phyloP scores from a whole-genome alignment of 2,329 filamentous ascomycete species.

The Arthrobotrys sinensis region DNA sequence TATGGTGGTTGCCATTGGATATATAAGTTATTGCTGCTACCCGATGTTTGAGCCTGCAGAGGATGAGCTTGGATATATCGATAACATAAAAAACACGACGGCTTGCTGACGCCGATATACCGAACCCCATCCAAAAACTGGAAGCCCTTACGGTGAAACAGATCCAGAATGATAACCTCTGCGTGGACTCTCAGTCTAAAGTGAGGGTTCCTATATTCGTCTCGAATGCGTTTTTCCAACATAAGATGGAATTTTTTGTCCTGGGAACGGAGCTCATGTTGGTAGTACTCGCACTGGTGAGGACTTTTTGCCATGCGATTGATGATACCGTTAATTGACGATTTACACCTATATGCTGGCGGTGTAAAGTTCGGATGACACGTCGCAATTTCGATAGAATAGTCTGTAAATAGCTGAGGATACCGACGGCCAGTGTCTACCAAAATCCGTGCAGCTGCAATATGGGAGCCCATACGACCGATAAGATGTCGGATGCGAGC shows the following conservation, averaged over 20 bases:
- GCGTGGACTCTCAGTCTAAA: slow-evolving; percentile 31
- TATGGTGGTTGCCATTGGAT: slow-evolving; percentile 33
- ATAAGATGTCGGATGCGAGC: slow-evolving; percentile 8
- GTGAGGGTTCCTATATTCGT: slow-evolving; percentile 4
- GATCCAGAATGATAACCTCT: slow-evolving; percentile 23
- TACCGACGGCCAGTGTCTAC: neutral
- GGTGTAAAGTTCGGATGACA: slow-evolving; percentile 14
- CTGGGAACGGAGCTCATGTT: neutral
- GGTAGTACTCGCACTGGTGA: neutral
- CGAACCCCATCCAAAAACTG: neutral
- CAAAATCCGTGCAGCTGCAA: slow-evolving; percentile 6
- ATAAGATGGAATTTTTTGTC: slow-evolving; percentile 6
- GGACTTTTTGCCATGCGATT: slow-evolving; percentile 3
- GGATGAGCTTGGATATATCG: slow-evolving; percentile 30
- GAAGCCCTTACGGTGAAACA: slow-evolving; percentile 1
- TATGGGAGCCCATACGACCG: slow-evolving; percentile 25
- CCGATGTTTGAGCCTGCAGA: slow-evolving; percentile 10
- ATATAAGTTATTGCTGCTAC: slow-evolving; percentile 42
- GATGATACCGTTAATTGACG: slow-evolving; percentile 24
- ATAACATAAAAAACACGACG: slow-evolving; percentile 37
- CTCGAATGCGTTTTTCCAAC: neutral
- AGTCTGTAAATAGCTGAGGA: slow-evolving; percentile 21
- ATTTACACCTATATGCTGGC: slow-evolving; percentile 11
- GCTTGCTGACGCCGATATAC: slow-evolving; percentile 44
- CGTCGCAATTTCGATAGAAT: slow-evolving; percentile 2